Base-by-base conservation (phyloP, 2,329 filamentous ascomycete species). In the Fusarium illudens region DNA sequence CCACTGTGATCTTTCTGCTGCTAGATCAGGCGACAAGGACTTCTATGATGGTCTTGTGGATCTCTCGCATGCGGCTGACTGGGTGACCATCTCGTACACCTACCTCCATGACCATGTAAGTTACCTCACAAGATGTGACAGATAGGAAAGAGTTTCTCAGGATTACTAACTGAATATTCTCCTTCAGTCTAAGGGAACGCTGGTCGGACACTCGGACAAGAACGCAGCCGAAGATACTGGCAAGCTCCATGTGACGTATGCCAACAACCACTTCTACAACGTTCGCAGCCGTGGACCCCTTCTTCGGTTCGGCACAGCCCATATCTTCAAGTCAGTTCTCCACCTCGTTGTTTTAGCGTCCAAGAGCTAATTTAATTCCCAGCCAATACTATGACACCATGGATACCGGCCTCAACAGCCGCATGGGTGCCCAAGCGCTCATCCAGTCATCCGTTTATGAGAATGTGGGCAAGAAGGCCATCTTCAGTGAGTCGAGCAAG, bases 291-390 rank as follows among this genome's bases (percentile, higher is more conserved):
- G 88, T 56, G 80, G 79, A 0, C 88, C 88, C 0, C 86, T 83
- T 3, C 75, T 89, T 70, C 86, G 88, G 62, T 90, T 90, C 76
- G 88, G 88, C 6, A 89, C 86, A 7, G 87, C 81, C 5, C 88
- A 90, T 73, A 68, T 81, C 58, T 79, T 76, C 63, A 77, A 76
- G 68, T 71, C 1, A 4, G 58, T 52, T 3, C 4, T 2, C 6
- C 11, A 2, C 0, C 11, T 2, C 1, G 3, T 10, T 10, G 4
- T 2, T 2, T 4, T 1, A 11, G 13, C 2, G 1, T 17, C 7
- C 2, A 2, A 6, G 0, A 0, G 15, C 62, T 68, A 19, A 68
- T 10, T 10, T 4, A 7, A 0, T 12, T 0, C 3, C 0, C 33
- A 73, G 71, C 53, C 60, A 66, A n/a, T 73, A 73, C 33, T 73